Percentiles rank a stretch among this genome's conserved stretches.
phyloP scores from a whole-genome alignment of 208 protist species.

The Crithidia expoeki region DNA sequence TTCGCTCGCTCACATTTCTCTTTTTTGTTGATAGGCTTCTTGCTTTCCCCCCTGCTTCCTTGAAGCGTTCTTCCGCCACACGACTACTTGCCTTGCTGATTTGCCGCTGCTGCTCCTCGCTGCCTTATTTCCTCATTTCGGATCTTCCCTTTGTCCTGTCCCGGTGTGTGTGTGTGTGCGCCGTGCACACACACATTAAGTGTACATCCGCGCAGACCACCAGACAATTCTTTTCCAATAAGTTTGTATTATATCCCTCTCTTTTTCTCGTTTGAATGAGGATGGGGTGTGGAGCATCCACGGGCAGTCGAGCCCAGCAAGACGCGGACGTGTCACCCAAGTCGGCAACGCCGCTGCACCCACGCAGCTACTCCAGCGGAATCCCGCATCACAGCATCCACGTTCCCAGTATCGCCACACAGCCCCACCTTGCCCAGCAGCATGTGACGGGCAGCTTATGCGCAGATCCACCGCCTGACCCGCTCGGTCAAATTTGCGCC shows the following conservation, averaged over 20 bases:
- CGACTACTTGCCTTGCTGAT: background rate
- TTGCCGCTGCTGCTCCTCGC: background rate
- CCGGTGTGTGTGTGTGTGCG: too few species aligned
- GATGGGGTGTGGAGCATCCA: conserved; percentile 5
- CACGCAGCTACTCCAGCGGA: too few species aligned
- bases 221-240: too few species aligned
- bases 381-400: too few species aligned
- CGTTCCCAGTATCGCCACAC: background rate
- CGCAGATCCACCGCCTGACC: background rate
- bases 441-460: background rate
- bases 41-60: background rate
- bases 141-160: too few species aligned
- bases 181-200: too few species aligned
- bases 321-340: background rate
- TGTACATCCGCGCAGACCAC: too few species aligned
- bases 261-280: background rate
- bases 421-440: background rate
- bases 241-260: too few species aligned
- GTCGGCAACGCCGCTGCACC: background rate
- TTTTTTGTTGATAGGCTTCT: background rate
- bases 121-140: too few species aligned
- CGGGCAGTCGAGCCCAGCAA: background rate
- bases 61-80: background rate
- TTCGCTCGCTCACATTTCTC: background rate
- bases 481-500: background rate